A percentile compares a stretch with the other conserved stretches of the same genome.
Evolutionary conservation across 2,329 filamentous ascomycete genomes (phyloP).

Genomic region (Myriosclerotinia scirpicola): DNA sequence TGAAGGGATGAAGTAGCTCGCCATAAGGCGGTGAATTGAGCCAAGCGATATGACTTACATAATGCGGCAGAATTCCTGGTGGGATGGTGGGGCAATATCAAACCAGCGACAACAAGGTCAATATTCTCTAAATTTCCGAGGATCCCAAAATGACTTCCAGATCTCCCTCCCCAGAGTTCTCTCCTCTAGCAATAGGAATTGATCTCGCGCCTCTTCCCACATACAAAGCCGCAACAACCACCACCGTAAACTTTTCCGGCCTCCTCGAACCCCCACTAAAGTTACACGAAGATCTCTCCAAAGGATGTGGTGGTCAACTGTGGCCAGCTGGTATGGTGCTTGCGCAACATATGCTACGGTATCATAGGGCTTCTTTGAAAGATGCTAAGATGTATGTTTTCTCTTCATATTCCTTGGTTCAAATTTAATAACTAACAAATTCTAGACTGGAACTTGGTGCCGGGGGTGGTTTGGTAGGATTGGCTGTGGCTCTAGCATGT

Average conservation of each 20-base stretch:
- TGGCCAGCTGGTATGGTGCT: conserved; percentile 95
- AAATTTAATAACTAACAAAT: conserved; percentile 1
- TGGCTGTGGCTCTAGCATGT: conserved; percentile 60
- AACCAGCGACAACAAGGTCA: not conserved
- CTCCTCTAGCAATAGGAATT: conserved; percentile 48
- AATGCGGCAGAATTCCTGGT: conserved; percentile 8
- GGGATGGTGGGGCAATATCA: conserved; percentile 18
- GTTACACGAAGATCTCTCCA: conserved; percentile 80
- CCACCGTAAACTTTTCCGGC: conserved; percentile 66
- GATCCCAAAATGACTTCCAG: conserved; percentile 33
- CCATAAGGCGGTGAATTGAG: not conserved
- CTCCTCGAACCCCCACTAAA: conserved; percentile 68
- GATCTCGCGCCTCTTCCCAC: conserved; percentile 59
- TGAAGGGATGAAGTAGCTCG: conserved; percentile 6
- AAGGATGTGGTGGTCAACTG: conserved; percentile 88
- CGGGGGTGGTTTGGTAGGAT: conserved; percentile 82
- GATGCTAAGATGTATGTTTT: conserved; percentile 66
- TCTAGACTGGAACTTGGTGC: conserved; percentile 84
- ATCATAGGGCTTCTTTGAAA: conserved; percentile 62
- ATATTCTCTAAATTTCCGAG: not conserved
- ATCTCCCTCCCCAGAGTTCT: conserved; percentile 39
- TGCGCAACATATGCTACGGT: conserved; percentile 79
- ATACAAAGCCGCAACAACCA: conserved; percentile 56
- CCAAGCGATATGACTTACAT: conserved; percentile 1
- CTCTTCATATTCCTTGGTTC: conserved; percentile 1